Conservation (phyloP, 768 basidiomycete genomes). For the Leccinum barrowsii region DNA sequence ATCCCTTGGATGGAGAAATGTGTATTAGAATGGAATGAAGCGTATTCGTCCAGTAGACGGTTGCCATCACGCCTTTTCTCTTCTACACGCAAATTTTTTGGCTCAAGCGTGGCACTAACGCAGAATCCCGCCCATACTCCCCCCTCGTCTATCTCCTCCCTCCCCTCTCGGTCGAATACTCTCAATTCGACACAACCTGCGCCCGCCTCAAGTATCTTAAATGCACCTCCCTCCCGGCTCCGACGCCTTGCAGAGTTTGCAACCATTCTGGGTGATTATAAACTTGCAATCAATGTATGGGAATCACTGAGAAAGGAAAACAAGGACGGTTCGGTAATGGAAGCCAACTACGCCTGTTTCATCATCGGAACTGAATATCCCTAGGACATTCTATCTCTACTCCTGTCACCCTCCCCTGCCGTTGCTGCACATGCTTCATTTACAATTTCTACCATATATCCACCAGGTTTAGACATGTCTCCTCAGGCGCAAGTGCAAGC, state of each 20-base stretch:
- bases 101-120: conserved; percentile 53
- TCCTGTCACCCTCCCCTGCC: conserved; percentile 65
- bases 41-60: conserved; percentile 70
- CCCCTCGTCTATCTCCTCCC: conserved; percentile 37
- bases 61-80: conserved; percentile 85
- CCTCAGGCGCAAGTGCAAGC: conserved; percentile 68
- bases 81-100: conserved; percentile 81
- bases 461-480: conserved; percentile 44
- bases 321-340: conserved; percentile 75
- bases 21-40: conserved; percentile 92
- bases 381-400: conserved; percentile 79
- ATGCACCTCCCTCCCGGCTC: conserved; percentile 58
- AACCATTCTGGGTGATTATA: conserved; percentile 87
- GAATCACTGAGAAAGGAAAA: conserved; percentile 83
- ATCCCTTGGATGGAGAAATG: conserved; percentile 97
- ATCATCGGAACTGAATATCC: conserved; percentile 8
- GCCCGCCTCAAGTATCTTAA: conserved; percentile 12
- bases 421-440: conserved; percentile 58
- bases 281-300: conserved; percentile 80
- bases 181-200: conserved; percentile 33
- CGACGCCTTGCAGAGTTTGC: conserved; percentile 94
- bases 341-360: background rate
- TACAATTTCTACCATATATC: conserved; percentile 49
- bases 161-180: conserved; percentile 37
- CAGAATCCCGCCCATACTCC: conserved; percentile 36